Evolutionary conservation across 352 stramenopile genomes (phyloP), one percentile per base, ranked within the genome.

Genomic region (Pythium volutum): DNA sequence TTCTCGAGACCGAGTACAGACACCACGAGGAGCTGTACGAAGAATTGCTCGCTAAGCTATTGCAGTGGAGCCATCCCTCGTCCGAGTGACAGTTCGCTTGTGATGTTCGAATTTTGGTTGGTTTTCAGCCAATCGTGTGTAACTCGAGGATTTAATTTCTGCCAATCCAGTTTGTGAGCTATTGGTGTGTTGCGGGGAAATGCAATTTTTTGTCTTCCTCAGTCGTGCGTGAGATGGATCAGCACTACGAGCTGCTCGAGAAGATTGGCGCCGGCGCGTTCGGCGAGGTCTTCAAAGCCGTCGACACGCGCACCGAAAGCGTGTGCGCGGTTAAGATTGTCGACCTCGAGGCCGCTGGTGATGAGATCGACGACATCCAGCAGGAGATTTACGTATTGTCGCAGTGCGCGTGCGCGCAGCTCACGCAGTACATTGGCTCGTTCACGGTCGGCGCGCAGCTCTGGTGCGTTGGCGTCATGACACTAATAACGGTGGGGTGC

Each of bases 351-450:
- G 77, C 76, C n/a, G 86, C 81, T 7, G 79, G 81, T 29, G 86
- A 93, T 46, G 86, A 93, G 70, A 88, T 93, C 59, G 86, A 95
- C 52, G 86, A 95, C 66, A 79, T 95, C 57, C 81, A 91, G 75
- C 62, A 95, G 77, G 91, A 97, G 64, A 97, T 97, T 60, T 61
- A 90, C 20, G 87, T 97, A 62, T 71, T 97, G 4, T 94, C 87
- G 27, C 84, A 96, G 54, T 97, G 88, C 62, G 73, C 89, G 9
- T 96, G 91, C 46, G 79, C 89, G 9, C 88, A 97, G 67, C 73
- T 97, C 43, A 97, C 88, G 34, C 87, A 85, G 62, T 97, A 97
- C 66, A 83, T 88, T 33, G 88, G 82, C 22, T 93, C 84, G 11
- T 95, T 95, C 66, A 92, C 92, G 58, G 73, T 87, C 14, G 86